phyloP scores from a whole-genome alignment of 306 rosid species.

The Erythrophleum fordii region DNA sequence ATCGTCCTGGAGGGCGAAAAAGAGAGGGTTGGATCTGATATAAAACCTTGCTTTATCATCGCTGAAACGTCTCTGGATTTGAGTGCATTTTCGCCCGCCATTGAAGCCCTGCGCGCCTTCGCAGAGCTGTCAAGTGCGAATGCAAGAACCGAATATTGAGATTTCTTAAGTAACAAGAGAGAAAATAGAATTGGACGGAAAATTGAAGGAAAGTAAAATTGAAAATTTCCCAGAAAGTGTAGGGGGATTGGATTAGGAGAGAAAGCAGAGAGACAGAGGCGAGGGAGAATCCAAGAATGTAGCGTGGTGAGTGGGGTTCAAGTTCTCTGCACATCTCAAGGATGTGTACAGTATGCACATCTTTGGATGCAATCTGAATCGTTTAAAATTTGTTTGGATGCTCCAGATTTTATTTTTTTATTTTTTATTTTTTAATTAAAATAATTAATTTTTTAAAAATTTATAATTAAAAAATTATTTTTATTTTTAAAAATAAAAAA shows the following conservation, averaged over 20 bases:
- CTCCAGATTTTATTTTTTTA: no score
- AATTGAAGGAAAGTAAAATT: not conserved
- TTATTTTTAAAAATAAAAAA: no score
- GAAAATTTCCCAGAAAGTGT: not conserved
- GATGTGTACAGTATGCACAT: no score
- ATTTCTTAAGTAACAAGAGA: no score
- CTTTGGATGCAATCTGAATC: no score
- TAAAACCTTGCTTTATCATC: conserved; percentile 87
- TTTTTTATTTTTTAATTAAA: no score
- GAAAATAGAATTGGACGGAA: not conserved
- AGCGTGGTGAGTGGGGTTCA: not conserved
- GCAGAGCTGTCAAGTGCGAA: not conserved
- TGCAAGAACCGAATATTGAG: conserved; percentile 9
- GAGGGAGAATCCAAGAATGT: conserved; percentile 43
- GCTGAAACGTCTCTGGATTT: conserved; percentile 79
- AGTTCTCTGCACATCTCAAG: no score
- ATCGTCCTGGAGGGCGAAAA: conserved; percentile 43
- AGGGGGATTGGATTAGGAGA: not conserved
- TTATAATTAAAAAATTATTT: no score
- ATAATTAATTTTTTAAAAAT: no score
- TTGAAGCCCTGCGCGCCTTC: conserved; percentile 39
- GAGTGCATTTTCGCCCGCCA: conserved; percentile 64
- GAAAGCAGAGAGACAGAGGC: not conserved
- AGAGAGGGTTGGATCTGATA: conserved; percentile 55
- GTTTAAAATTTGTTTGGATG: no score